Evolutionary conservation across 805 yeast genomes (phyloP), one percentile per base, ranked within the genome.

Genomic region (Wickerhamomyces silvicola): DNA sequence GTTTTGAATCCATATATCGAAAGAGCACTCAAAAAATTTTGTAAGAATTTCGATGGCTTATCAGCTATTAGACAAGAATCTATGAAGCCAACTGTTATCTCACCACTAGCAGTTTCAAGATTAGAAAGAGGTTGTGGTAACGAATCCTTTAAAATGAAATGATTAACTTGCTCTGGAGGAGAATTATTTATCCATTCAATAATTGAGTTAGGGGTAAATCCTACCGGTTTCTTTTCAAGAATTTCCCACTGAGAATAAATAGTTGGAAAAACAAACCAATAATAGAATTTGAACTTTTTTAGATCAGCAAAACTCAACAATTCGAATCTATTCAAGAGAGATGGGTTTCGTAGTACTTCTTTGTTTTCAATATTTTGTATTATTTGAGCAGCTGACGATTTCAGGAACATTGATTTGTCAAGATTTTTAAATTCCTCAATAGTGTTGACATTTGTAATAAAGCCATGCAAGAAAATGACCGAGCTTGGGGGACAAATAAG

Each of bases 181-280:
- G 38, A 16, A 15, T 38, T 42, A 10, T 35, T 18, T 4, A 38
- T 27, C 45, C 47, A 42, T 6, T 34, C 17, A 9, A 22, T 31
- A 4, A 45, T 40, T 3, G 18, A 30, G 9, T 33, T 39, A 23
- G 41, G 37, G n/a, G 37, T 29, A 24, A 27, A 23, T n/a, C 32
- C 29, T 12, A 44, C 27, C 1, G 18, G 7, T 4, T 10, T 25
- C 6, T 38, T 32, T 1, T 25, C 14, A 8, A 41, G 24, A 5
- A 41, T 25, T 1, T 28, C 28, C 85, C 86, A 81, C 10, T 60
- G 61, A 7, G 75, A 57, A 24, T 65, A 64, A 21, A 85, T 54
- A 2, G 72, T 59, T 0, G 98, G 97, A 41, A 75, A 76, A 11
- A 85, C 81, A 42, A 84, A 70, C 98, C 99, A 94, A 57, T 92